Percentiles rank a stretch among this genome's conserved stretches.
Evolutionary conservation across 306 rosid species (phyloP).

Genomic region (Fragaria vesca): DNA sequence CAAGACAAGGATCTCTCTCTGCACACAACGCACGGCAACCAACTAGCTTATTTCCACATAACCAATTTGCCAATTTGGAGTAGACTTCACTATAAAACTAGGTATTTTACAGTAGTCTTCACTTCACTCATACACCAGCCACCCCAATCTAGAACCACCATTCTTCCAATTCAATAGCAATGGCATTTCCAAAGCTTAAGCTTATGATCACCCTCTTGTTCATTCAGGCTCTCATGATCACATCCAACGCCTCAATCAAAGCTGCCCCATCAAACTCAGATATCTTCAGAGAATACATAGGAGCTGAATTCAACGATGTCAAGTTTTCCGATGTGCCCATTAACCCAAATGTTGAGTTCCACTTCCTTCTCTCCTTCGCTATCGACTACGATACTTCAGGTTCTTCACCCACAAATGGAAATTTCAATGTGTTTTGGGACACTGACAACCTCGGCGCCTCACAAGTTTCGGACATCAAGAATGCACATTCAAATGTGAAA

Average conservation of each 20-base stretch:
- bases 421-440: conserved; percentile 71
- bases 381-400: conserved; percentile 66
- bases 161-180: conserved; percentile 6
- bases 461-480: conserved; percentile 59
- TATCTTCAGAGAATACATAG: conserved; percentile 76
- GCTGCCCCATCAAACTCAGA: conserved; percentile 35
- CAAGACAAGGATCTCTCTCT: neutral
- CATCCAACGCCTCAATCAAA: conserved; percentile 11
- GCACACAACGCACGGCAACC: neutral
- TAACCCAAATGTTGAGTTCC: conserved; percentile 55
- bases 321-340: conserved; percentile 66
- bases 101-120: neutral
- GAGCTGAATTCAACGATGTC: conserved; percentile 65
- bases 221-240: conserved; percentile 25
- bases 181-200: conserved; percentile 36
- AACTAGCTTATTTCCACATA: neutral
- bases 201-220: conserved; percentile 28
- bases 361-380: conserved; percentile 77
- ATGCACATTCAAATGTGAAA: conserved; percentile 56
- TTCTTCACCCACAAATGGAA: conserved; percentile 65
- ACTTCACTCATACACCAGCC: neutral
- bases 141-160: neutral
- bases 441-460: conserved; percentile 56
- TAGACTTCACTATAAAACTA: conserved; percentile 1
- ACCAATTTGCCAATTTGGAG: neutral